These are phyloP conservation scores for Podosphaera aphanis DNA, from an alignment of 2,329 filamentous ascomycete species.

Conservation along the genomic window DNA sequence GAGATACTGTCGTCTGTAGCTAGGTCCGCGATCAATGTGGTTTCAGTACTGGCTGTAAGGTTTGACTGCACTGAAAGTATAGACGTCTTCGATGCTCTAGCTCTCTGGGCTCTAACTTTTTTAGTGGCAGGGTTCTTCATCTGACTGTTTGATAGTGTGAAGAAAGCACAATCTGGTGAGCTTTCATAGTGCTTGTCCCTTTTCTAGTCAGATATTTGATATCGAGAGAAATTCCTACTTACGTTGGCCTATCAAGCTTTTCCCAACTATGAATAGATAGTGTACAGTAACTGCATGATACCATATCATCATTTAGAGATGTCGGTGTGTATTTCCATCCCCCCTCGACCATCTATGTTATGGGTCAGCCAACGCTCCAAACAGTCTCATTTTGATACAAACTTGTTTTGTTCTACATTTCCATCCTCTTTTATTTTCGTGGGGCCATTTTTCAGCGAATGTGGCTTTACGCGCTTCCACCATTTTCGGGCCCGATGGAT, in stretches of 20 bases:
- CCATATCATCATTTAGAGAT: constrained; percentile 64
- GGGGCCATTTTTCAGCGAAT: constrained; percentile 68
- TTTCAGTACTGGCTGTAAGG: constrained; percentile 26
- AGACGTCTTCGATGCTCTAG: constrained; percentile 43
- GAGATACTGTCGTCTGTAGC: constrained; percentile 31
- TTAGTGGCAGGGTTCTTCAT: constrained; percentile 25
- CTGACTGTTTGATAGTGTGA: constrained; percentile 38
- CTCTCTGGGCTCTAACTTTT: constrained; percentile 29
- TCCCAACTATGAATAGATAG: constrained; percentile 89
- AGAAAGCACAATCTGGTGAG: constrained; percentile 63
- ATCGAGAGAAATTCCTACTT: constrained; percentile 17
- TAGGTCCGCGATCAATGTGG: constrained; percentile 19
- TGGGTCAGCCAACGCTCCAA: constrained; percentile 5
- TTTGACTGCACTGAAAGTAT: constrained; percentile 37
- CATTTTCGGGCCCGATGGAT: constrained; percentile 51
- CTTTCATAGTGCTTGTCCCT: constrained; percentile 72
- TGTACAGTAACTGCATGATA: constrained; percentile 76
- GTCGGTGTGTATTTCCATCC: constrained; percentile 89
- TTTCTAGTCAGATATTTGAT: constrained; percentile 4
- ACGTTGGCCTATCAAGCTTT: constrained; percentile 70
- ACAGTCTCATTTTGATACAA: constrained; percentile 9
- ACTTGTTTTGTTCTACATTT: constrained; percentile 76
- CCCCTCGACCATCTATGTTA: constrained; percentile 57
- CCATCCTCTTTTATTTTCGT: constrained; percentile 74
- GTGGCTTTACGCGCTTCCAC: constrained; percentile 58